Evolutionary conservation across 2,329 filamentous ascomycete species (phyloP).

Genomic region (Cladosporium colombiae): DNA sequence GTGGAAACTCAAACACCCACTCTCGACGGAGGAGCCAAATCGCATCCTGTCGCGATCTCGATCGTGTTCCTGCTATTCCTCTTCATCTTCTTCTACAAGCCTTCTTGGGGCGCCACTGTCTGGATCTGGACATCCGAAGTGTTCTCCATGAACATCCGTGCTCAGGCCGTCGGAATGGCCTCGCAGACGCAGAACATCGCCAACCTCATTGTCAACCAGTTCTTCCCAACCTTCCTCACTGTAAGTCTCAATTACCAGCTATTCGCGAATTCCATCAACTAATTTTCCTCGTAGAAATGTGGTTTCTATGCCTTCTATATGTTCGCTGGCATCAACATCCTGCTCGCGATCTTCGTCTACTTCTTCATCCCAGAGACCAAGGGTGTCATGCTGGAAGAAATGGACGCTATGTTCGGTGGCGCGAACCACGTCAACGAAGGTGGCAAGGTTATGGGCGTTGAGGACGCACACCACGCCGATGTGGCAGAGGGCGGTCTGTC

Average conservation of each 20-base stretch:
- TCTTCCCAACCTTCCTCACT: constrained; percentile 66
- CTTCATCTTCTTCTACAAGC: constrained; percentile 52
- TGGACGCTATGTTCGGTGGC: constrained; percentile 59
- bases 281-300: constrained; percentile 44
- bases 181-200: constrained; percentile 60
- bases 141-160: constrained; percentile 71
- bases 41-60: constrained; percentile 62
- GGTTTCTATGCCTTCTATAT: constrained; percentile 59
- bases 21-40: constrained; percentile 55
- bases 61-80: constrained; percentile 60
- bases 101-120: constrained; percentile 67
- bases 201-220: constrained; percentile 68
- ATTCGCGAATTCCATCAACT: not conserved
- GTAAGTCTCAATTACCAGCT: constrained; percentile 1
- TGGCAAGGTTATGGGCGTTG: constrained; percentile 46
- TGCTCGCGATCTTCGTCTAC: constrained; percentile 45
- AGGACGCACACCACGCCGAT: constrained; percentile 38
- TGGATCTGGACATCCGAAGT: constrained; percentile 73
- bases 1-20: constrained; percentile 61
- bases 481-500: constrained; percentile 11
- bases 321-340: constrained; percentile 51
- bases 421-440: constrained; percentile 58
- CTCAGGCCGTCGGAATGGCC: constrained; percentile 69
- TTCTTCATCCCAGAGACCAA: constrained; percentile 48
- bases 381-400: constrained; percentile 55